phyloP scores from a whole-genome alignment of 768 basidiomycete genomes.

The Boletus tomentosulus region DNA sequence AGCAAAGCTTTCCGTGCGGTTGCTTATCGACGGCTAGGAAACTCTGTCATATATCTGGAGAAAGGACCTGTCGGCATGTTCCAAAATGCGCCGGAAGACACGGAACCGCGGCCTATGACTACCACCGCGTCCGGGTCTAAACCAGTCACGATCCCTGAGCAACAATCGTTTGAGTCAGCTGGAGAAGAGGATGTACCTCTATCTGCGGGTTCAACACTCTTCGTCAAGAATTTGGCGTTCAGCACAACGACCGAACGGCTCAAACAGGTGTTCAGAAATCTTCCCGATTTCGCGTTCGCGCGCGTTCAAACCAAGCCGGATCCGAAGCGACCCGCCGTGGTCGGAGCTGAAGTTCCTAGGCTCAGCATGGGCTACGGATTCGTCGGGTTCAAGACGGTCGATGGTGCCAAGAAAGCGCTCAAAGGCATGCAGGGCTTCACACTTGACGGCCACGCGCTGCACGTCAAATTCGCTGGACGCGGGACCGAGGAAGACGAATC shows the following conservation, averaged over 20 bases:
- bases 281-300: constrained; percentile 82
- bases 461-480: constrained; percentile 83
- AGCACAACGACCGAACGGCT: constrained; percentile 78
- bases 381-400: constrained; percentile 77
- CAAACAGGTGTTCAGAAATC: constrained; percentile 59
- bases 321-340: constrained; percentile 53
- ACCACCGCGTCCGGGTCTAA: constrained; percentile 20
- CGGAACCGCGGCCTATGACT: constrained; percentile 3
- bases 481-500: constrained; percentile 60
- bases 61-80: constrained; percentile 89
- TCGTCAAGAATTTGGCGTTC: constrained; percentile 95
- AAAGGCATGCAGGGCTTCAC: constrained; percentile 76
- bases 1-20: constrained; percentile 73
- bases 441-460: constrained; percentile 81
- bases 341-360: constrained; percentile 38
- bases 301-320: constrained; percentile 90
- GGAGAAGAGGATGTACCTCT: constrained; percentile 40
- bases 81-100: constrained; percentile 35
- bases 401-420: constrained; percentile 69
- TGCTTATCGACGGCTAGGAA: constrained; percentile 84
- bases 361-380: constrained; percentile 98
- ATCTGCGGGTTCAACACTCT: constrained; percentile 78
- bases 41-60: constrained; percentile 88
- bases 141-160: constrained; percentile 45
- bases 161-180: constrained; percentile 28